Evolutionary conservation across 352 stramenopile genomes (phyloP).

Genomic region (Globisporangium rhizosaccharum): DNA sequence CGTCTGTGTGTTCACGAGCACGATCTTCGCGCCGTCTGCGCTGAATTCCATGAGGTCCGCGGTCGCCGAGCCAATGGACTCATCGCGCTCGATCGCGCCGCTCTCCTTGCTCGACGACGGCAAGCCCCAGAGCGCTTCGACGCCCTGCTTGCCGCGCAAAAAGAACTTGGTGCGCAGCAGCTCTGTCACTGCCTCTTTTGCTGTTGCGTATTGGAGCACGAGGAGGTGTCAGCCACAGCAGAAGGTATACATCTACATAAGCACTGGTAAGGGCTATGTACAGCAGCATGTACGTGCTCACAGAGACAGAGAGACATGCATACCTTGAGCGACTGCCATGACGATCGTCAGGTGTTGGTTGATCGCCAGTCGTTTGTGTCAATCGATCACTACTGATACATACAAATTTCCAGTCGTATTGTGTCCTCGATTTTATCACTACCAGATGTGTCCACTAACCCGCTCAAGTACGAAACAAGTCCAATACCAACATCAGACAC

Average conservation of each 20-base stretch:
- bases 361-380: background rate
- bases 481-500: no score
- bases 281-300: background rate
- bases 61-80: slow-evolving; percentile 33
- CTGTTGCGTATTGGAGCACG: background rate
- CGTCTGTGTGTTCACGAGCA: slow-evolving; percentile 50
- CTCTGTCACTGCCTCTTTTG: slow-evolving; percentile 10
- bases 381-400: background rate
- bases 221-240: background rate
- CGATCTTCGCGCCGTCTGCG: slow-evolving; percentile 55
- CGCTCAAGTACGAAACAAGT: no score
- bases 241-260: background rate
- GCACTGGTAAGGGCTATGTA: background rate
- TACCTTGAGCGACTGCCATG: slow-evolving; percentile 1
- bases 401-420: background rate
- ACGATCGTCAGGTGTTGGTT: background rate
- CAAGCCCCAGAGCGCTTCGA: slow-evolving; percentile 76
- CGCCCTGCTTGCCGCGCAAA: slow-evolving; percentile 62
- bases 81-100: slow-evolving; percentile 49
- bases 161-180: slow-evolving; percentile 78
- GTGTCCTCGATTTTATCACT: background rate
- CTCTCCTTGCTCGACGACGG: slow-evolving; percentile 43
- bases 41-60: slow-evolving; percentile 77
- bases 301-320: background rate
- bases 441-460: no score